Evolutionary conservation across 1,284 basidiomycete species (phyloP).

Genomic region (Tilletia walkeri): DNA sequence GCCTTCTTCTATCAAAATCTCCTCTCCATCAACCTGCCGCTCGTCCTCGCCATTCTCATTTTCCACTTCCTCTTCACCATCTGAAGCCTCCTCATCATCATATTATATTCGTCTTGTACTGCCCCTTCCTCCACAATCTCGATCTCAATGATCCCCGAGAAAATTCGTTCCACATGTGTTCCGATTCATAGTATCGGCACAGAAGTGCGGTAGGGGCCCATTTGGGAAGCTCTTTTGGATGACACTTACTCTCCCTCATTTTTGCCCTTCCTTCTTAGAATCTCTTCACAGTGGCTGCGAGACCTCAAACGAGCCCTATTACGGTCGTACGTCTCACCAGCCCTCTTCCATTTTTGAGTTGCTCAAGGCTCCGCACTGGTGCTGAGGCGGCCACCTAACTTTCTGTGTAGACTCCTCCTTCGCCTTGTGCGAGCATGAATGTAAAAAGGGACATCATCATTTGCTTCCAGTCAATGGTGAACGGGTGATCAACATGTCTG

Average conservation of each 20-base stretch:
- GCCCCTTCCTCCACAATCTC: conserved; percentile 3
- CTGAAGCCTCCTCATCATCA: not conserved
- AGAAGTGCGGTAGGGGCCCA: not conserved
- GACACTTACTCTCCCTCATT: not conserved
- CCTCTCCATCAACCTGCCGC: not conserved
- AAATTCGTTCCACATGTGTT: no score
- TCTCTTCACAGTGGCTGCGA: not conserved
- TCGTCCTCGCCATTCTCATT: not conserved
- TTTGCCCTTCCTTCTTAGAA: no score
- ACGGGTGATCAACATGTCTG: no score
- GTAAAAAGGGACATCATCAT: no score
- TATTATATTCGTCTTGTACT: not conserved
- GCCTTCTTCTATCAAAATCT: not conserved
- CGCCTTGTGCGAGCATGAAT: conserved; percentile 16
- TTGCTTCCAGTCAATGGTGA: no score
- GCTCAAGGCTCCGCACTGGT: not conserved
- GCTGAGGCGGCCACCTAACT: not conserved
- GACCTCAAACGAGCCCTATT: conserved; percentile 28
- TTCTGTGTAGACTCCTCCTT: conserved; percentile 26
- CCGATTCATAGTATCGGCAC: no score
- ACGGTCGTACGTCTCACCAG: conserved; percentile 24
- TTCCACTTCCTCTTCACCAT: not conserved
- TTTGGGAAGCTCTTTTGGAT: not conserved
- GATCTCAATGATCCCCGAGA: not conserved
- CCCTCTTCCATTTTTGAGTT: not conserved